phyloP scores from a whole-genome alignment of 768 basidiomycete species.

The Kwoniella dendrophila region DNA sequence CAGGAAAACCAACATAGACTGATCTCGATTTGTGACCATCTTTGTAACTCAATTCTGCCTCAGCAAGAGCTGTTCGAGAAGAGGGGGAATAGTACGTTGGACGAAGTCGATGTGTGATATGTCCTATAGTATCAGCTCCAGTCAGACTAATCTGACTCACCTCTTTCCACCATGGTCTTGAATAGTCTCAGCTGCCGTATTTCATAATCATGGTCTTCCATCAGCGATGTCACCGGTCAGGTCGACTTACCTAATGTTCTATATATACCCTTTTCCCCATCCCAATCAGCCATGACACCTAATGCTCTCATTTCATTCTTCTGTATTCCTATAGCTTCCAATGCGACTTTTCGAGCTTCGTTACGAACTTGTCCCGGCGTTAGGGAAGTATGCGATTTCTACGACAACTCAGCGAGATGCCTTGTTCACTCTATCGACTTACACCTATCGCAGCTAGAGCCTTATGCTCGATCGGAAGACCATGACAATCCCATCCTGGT shows the following conservation, averaged over 20 bases:
- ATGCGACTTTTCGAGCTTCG: conserved; percentile 72
- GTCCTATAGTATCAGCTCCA: conserved; percentile 59
- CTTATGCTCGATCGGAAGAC: conserved; percentile 94
- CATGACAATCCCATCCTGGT: conserved; percentile 98
- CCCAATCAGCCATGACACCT: conserved; percentile 92
- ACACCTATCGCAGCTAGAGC: conserved; percentile 77
- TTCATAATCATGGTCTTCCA: conserved; percentile 78
- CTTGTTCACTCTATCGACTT: conserved; percentile 10
- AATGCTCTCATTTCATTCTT: conserved; percentile 76
- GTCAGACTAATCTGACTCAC: conserved; percentile 55
- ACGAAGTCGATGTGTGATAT: conserved; percentile 81
- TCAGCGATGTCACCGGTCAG: not conserved
- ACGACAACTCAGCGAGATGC: not conserved
- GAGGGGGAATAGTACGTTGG: conserved; percentile 96
- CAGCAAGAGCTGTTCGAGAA: conserved; percentile 87
- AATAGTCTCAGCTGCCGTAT: conserved; percentile 84
- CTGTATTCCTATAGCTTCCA: conserved; percentile 73
- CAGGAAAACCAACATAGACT: conserved; percentile 76
- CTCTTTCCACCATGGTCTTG: conserved; percentile 81
- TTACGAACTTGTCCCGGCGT: conserved; percentile 66
- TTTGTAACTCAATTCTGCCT: conserved; percentile 88
- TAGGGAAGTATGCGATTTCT: conserved; percentile 66
- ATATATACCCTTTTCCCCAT: conserved; percentile 65
- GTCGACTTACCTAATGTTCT: conserved; percentile 71
- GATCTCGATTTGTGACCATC: conserved; percentile 86